phyloP scores from a whole-genome alignment of 768 basidiomycete genomes.

The Arthromyces matolae region DNA sequence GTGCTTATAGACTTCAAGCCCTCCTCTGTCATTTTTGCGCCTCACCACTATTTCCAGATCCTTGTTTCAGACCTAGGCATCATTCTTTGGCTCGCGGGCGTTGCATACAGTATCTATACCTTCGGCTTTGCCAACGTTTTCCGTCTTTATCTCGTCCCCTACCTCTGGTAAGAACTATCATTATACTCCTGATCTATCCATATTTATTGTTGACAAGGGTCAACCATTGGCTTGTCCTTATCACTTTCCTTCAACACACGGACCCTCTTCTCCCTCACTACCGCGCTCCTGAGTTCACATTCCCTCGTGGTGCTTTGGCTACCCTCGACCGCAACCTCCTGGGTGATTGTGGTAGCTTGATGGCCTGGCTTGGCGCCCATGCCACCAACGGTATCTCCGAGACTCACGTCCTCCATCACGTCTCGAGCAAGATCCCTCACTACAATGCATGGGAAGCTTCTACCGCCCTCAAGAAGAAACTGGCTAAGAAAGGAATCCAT shows the following conservation, averaged over 20 bases:
- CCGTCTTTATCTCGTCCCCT: slow-evolving; percentile 80
- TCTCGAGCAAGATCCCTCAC: slow-evolving; percentile 94
- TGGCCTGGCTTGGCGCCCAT: slow-evolving; percentile 82
- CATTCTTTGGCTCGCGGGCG: slow-evolving; percentile 59
- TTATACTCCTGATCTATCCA: background rate
- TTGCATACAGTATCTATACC: slow-evolving; percentile 53
- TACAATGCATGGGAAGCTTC: slow-evolving; percentile 94
- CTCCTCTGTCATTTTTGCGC: slow-evolving; percentile 73
- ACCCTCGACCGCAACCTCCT: slow-evolving; percentile 85
- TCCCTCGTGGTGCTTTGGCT: slow-evolving; percentile 88
- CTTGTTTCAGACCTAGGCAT: slow-evolving; percentile 83
- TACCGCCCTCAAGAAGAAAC: slow-evolving; percentile 74
- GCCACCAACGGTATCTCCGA: slow-evolving; percentile 92
- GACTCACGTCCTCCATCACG: slow-evolving; percentile 91
- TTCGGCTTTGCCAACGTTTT: slow-evolving; percentile 72
- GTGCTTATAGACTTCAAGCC: slow-evolving; percentile 66
- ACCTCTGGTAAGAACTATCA: slow-evolving; percentile 80
- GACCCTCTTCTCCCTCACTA: slow-evolving; percentile 95
- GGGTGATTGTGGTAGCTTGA: slow-evolving; percentile 72
- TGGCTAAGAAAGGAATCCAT: slow-evolving; percentile 57
- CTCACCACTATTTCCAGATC: slow-evolving; percentile 74
- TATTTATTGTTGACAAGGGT: slow-evolving; percentile 40
- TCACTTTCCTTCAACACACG: slow-evolving; percentile 98
- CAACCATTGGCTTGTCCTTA: slow-evolving; percentile 93
- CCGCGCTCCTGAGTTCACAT: slow-evolving; percentile 84